These are phyloP conservation scores for Waitea zeae DNA, from an alignment of 1,284 basidiomycete species.

Conservation along the genomic window DNA sequence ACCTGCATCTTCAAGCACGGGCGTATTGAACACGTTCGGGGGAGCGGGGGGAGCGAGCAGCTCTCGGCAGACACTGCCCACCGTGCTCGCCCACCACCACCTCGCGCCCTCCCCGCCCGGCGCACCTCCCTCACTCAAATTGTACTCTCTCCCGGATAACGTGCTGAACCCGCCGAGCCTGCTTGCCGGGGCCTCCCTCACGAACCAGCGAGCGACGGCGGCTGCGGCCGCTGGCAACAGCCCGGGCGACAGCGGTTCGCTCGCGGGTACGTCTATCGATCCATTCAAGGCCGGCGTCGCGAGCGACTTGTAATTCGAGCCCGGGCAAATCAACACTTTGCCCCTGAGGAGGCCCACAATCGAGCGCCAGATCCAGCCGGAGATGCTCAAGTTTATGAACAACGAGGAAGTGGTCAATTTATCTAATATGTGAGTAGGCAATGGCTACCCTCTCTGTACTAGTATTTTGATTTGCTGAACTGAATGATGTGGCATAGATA, in stretches of 20 bases:
- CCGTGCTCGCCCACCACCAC: no score
- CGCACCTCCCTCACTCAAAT: slow-evolving; percentile 48
- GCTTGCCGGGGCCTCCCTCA: slow-evolving; percentile 80
- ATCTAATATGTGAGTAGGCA: slow-evolving; percentile 81
- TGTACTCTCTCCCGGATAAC: slow-evolving; percentile 85
- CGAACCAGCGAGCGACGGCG: slow-evolving; percentile 50
- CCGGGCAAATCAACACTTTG: slow-evolving; percentile 79
- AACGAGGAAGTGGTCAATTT: slow-evolving; percentile 79
- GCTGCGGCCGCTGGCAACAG: slow-evolving; percentile 8
- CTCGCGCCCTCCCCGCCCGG: no score
- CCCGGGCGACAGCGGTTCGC: slow-evolving; percentile 6
- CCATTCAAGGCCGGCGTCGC: slow-evolving; percentile 61
- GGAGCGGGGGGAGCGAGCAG: no score
- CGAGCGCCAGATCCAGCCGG: slow-evolving; percentile 78
- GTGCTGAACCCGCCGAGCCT: slow-evolving; percentile 80
- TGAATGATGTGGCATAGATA: no score
- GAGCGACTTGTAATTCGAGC: slow-evolving; percentile 87
- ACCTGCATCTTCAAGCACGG: no score
- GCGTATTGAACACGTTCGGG: no score
- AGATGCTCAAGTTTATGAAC: slow-evolving; percentile 73
- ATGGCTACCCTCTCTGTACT: slow-evolving; percentile 7
- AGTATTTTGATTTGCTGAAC: slow-evolving; percentile 6
- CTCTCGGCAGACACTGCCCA: no score
- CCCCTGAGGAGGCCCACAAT: slow-evolving; percentile 78
- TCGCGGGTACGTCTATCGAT: no score